Base-by-base conservation (phyloP, 2,329 filamentous ascomycete genomes). In the Pseudocercospora crystallina region DNA sequence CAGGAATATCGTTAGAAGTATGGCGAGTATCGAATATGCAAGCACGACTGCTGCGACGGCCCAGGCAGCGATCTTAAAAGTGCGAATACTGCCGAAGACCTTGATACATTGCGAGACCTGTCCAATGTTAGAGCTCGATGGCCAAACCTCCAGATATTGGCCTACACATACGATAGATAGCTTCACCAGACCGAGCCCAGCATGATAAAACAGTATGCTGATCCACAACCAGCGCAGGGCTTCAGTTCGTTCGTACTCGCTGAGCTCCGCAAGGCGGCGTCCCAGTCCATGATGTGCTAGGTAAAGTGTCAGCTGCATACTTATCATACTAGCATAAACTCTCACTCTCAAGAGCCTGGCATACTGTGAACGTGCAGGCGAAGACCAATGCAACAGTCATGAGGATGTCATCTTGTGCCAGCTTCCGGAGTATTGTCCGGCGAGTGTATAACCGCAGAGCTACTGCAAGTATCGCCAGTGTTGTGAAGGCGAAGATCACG, bases 211-310 rank as follows among this genome's bases (percentile, higher is more conserved):
- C 2, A 46, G 12, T 2, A 38, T 29, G 12, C 14, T 29, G 34
- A 46, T 39, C 43, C 43, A 46, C 8, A 46, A 15, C 15, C 43
- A 38, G n/a, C 12, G 34, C 13, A 46, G 14, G 2, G 34, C n/a
- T 29, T 38, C n/a, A n/a, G 14, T 46, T 31, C 26, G 8, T 15
- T 46, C 33, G 1, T 31, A 8, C 26, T 39, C n/a, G 10, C 17
- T 46, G 3, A 46, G 43, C 5, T n/a, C 17, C 8, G 14, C 8
- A 7, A 46, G 8, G 13, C 17, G 43, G 5, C 34, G 43, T 8
- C 43, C 43, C 7, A 46, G 43, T n/a, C 43, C 43, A 3, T 46
- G 31, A 13, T 46, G 17, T 15, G 43, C 43, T 46, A 17, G 10
- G 31, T 2, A 7, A 5, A 31, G 30, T 9, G 9, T 38, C 10